Conservation (phyloP, 2,329 filamentous ascomycete species). For the Daldinia sp. region DNA sequence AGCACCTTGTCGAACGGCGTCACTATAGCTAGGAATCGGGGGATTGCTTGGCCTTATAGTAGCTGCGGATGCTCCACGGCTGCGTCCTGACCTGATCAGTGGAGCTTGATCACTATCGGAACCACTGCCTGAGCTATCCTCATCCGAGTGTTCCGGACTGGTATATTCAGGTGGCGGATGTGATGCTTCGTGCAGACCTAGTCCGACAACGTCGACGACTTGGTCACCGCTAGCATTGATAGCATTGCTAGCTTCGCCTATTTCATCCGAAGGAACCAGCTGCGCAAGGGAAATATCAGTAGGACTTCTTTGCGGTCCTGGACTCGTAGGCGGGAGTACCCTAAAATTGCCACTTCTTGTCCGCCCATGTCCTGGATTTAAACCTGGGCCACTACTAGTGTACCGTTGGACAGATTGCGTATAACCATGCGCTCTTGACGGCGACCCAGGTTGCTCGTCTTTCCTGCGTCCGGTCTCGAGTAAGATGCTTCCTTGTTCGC, state of each 20-base stretch:
- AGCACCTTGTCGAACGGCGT: conserved; percentile 72
- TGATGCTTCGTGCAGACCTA: conserved; percentile 66
- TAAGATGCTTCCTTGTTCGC: conserved; percentile 95
- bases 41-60: conserved; percentile 61
- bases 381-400: conserved; percentile 54
- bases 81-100: conserved; percentile 64
- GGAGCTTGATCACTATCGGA: conserved; percentile 68
- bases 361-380: conserved; percentile 75
- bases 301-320: conserved; percentile 88
- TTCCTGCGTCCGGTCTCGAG: conserved; percentile 83
- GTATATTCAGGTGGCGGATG: conserved; percentile 79
- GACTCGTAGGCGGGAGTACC: conserved; percentile 81
- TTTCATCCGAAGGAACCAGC: conserved; percentile 77
- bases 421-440: conserved; percentile 59
- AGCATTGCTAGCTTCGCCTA: conserved; percentile 74
- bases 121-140: conserved; percentile 67
- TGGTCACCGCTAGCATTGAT: conserved; percentile 55
- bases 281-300: conserved; percentile 96
- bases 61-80: conserved; percentile 63
- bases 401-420: conserved; percentile 61
- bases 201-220: conserved; percentile 55
- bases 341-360: conserved; percentile 84
- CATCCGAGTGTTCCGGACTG: conserved; percentile 72
- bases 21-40: conserved; percentile 86
- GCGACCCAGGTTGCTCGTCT: conserved; percentile 62